A percentile compares a stretch with the other conserved stretches of the same genome.
phyloP scores from a whole-genome alignment of 495 filamentous ascomycete genomes.

The Aspergillus steynii region DNA sequence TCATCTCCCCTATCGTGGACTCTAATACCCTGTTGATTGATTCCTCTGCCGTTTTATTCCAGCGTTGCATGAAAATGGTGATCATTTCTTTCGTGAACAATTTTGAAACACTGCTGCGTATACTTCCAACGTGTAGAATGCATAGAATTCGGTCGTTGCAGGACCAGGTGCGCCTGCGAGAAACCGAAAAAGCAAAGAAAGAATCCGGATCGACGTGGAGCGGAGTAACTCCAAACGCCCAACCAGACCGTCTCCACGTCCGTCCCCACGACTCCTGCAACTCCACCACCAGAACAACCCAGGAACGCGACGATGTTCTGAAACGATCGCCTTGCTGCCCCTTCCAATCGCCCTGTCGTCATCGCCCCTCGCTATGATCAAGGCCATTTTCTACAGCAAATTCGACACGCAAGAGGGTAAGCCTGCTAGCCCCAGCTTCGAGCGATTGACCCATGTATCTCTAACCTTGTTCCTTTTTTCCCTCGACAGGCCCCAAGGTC shows the following conservation, averaged over 20 bases:
- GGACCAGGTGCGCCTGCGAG: too few relatives aligned
- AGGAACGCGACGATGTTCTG: not conserved
- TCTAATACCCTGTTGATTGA: conserved; percentile 9
- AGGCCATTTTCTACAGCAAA: conserved; percentile 91
- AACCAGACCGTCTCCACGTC: not conserved
- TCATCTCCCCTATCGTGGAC: not conserved
- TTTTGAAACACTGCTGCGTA: not conserved
- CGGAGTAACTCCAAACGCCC: not conserved
- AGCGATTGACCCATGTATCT: conserved; percentile 11
- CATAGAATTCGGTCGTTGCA: not conserved
- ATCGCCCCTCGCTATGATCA: conserved; percentile 58
- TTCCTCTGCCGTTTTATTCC: not conserved
- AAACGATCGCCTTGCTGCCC: not conserved
- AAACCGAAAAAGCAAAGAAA: not conserved
- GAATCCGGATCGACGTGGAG: not conserved
- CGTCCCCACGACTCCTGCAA: not conserved
- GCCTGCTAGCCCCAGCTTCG: conserved; percentile 6
- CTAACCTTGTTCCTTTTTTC: not conserved
- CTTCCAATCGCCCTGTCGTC: not conserved
- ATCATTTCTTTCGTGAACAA: not conserved
- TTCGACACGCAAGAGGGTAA: conserved; percentile 89
- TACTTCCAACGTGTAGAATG: not conserved
- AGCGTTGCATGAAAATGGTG: not conserved
- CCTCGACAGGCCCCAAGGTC: conserved; percentile 65
- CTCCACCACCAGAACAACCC: not conserved